Evolutionary conservation across 306 rosid genomes (phyloP).

Genomic region (Biancaea sappan): DNA sequence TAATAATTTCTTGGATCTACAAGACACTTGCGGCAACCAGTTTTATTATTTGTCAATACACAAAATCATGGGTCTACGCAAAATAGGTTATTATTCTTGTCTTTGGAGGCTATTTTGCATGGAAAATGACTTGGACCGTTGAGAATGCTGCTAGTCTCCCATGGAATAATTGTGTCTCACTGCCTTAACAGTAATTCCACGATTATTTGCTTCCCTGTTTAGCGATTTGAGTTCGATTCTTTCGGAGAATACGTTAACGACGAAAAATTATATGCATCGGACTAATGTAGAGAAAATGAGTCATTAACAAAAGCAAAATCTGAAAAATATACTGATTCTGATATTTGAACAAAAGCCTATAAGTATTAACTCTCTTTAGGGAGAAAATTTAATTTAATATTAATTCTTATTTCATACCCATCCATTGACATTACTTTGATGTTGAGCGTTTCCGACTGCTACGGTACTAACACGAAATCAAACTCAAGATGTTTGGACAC

Average conservation of each 20-base stretch:
- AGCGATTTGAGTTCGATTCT: background rate
- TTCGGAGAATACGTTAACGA: background rate
- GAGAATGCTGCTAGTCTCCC: background rate
- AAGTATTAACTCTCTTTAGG: no score
- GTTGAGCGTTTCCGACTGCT: no score
- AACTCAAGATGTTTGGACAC: no score
- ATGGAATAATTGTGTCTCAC: background rate
- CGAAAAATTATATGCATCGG: no score
- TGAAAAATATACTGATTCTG: no score
- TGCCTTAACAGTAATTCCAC: background rate
- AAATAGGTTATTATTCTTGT: background rate
- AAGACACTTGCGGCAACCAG: background rate
- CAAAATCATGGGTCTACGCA: background rate
- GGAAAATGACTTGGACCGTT: constrained; percentile 1
- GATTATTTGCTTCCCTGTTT: background rate
- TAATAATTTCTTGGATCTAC: background rate
- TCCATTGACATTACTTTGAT: no score
- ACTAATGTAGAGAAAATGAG: background rate
- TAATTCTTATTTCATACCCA: no score
- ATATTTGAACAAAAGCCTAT: no score
- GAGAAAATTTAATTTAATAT: no score
- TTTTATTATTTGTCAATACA: background rate
- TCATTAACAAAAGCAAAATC: no score
- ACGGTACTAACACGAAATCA: no score
- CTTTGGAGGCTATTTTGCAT: background rate